These are phyloP conservation scores for Ustilago xerochloae DNA, from an alignment of 1,284 basidiomycete species.

Conservation along the genomic window DNA sequence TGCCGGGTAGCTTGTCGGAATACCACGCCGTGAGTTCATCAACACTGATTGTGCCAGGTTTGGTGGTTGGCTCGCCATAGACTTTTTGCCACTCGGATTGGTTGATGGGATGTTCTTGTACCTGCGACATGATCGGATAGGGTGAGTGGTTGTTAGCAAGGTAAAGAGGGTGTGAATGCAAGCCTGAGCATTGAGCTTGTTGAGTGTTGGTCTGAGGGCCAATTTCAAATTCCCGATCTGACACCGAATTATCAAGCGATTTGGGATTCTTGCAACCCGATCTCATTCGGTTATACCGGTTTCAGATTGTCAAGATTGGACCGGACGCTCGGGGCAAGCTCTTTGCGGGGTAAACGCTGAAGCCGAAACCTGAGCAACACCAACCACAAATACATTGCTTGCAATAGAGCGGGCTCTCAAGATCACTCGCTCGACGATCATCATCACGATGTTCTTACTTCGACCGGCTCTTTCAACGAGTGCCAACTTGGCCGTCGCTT, in stretches of 20 bases:
- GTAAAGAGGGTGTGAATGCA: not conserved
- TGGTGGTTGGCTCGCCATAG: constrained; percentile 34
- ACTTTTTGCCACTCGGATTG: constrained; percentile 36
- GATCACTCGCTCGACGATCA: too few species aligned
- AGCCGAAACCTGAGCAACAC: not conserved
- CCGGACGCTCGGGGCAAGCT: constrained; percentile 3
- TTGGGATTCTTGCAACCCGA: not conserved
- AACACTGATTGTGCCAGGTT: constrained; percentile 42
- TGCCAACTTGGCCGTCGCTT: not conserved
- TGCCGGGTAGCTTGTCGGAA: constrained; percentile 28
- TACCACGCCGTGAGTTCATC: constrained; percentile 44
- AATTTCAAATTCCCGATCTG: constrained; percentile 37
- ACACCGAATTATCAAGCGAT: not conserved
- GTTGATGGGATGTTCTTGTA: constrained; percentile 44
- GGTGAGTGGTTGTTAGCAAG: not conserved
- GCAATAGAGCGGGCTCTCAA: not conserved
- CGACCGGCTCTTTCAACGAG: constrained; percentile 13
- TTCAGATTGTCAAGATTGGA: not conserved
- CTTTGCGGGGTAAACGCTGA: constrained; percentile 25
- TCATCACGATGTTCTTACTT: constrained; percentile 18
- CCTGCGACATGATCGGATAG: constrained; percentile 6
- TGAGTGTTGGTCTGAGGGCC: not conserved
- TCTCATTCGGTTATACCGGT: constrained; percentile 24
- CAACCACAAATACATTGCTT: too few species aligned
- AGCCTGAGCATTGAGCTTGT: not conserved